phyloP scores from a whole-genome alignment of 345 rosid species.

The Bruguiera parviflora region DNA sequence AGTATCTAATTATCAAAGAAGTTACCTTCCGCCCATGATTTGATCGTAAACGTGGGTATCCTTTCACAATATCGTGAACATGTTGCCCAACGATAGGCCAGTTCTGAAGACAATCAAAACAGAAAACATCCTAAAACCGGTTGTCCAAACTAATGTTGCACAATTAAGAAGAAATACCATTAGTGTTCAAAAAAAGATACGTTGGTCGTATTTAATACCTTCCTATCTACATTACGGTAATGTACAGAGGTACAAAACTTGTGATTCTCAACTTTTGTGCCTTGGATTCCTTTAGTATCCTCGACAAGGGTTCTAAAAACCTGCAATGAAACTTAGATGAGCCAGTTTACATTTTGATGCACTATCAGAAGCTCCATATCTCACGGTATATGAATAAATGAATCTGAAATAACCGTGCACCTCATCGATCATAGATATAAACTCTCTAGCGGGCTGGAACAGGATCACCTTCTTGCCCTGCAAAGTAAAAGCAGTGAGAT shows the following conservation, averaged over 20 bases:
- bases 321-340: conserved; percentile 26
- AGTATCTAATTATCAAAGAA: not conserved
- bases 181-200: not conserved
- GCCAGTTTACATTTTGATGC: not conserved
- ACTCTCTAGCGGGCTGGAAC: conserved; percentile 92
- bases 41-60: conserved; percentile 67
- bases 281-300: conserved; percentile 61
- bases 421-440: conserved; percentile 74
- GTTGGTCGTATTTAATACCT: conserved; percentile 37
- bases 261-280: conserved; percentile 88
- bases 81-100: conserved; percentile 79
- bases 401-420: conserved; percentile 21
- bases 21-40: conserved; percentile 72
- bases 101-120: conserved; percentile 39
- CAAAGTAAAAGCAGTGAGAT: conserved; percentile 6
- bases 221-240: conserved; percentile 94
- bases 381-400: not conserved
- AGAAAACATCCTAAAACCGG: not conserved
- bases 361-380: not conserved
- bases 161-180: not conserved
- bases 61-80: conserved; percentile 78
- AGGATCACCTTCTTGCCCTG: conserved; percentile 78
- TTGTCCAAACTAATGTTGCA: not conserved
- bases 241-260: conserved; percentile 94
- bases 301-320: conserved; percentile 83